Base-by-base conservation (phyloP, 306 rosid species). In the Begonia loranthoides region DNA sequence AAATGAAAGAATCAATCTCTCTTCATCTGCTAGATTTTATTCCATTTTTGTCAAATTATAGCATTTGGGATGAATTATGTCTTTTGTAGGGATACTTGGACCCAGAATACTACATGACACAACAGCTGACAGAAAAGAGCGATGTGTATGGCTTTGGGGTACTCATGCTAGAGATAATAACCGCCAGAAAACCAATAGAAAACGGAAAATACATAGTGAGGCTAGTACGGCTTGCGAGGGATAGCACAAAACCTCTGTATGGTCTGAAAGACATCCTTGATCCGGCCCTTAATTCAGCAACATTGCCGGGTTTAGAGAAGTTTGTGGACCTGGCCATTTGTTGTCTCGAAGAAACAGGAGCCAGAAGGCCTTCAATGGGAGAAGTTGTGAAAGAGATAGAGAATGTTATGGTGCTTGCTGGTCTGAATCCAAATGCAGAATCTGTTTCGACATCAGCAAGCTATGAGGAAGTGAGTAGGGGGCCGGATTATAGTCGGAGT, bases 61-160 rank as follows among this genome's bases (percentile, higher is more conserved):
- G 4, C 36, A n/a, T n/a, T n/a, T n/a, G n/a, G n/a, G n/a, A n/a
- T n/a, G n/a, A n/a, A 21, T 34, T 66, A 15, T 55, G 21, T 21
- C 28, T 3, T 50, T 15, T 52, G 44, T 11, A 83, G 94, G 96
- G 96, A 19, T 80, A 87, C 72, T 54, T 87, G 57, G 85, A 78
- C 68, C 85, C 86, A 0, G 79, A 75, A 43, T 79, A 79, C 51
- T 79, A 66, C 65, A 63, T 62, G 51, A 59, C 76, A 6, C 76
- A 79, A 21, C 72, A 57, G 6, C 41, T 79, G 49, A 79, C 84
- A 0, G 90, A 87, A 69, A 87, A 87, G 67, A 87, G 90, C 12
- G 96, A 87, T 28, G 94, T 87, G 6, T 83, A 83, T 41, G 80
- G 96, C 61, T 87, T 64, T 52, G 90, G 94, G 28, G 90, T 87